Percentiles rank a stretch among this genome's conserved stretches.
These are phyloP conservation scores for Fraxinus velutina DNA, from an alignment of 305 asterid species.

Conservation along the genomic window DNA sequence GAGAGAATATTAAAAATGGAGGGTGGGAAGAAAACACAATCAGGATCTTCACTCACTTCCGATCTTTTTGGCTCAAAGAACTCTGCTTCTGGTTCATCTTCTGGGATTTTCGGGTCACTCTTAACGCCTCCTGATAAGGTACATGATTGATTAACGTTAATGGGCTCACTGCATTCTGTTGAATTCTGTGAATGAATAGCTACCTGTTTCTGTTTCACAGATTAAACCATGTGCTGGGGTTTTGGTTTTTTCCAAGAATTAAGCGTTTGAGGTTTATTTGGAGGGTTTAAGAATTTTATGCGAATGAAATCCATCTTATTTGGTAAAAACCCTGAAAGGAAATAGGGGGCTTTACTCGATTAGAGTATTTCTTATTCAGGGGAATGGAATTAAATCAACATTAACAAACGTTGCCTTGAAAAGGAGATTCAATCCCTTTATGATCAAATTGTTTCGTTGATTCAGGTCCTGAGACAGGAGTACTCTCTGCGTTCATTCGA, in stretches of 20 bases:
- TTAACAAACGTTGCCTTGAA: background rate
- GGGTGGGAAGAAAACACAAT: constrained; percentile 52
- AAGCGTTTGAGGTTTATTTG: constrained; percentile 2
- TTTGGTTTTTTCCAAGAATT: constrained; percentile 7
- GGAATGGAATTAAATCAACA: background rate
- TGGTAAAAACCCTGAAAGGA: background rate
- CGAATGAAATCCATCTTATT: background rate
- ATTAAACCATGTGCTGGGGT: background rate
- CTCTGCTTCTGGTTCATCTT: constrained; percentile 39
- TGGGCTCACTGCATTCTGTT: constrained; percentile 12
- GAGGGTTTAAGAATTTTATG: background rate
- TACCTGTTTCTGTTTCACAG: background rate
- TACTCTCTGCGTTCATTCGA: constrained; percentile 23
- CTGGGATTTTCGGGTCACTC: constrained; percentile 61
- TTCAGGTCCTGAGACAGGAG: constrained; percentile 45
- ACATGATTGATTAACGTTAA: background rate
- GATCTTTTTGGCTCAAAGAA: constrained; percentile 84
- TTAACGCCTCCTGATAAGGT: constrained; percentile 67
- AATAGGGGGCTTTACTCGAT: constrained; percentile 1
- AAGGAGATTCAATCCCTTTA: background rate
- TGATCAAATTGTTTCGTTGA: background rate
- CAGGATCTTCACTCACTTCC: constrained; percentile 70
- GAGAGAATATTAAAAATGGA: constrained; percentile 48
- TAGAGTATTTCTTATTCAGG: background rate
- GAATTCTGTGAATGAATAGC: background rate